Evolutionary conservation across 2,329 filamentous ascomycete species (phyloP), one percentile per base, ranked within the genome.

Genomic region (Penicillium sp.): DNA sequence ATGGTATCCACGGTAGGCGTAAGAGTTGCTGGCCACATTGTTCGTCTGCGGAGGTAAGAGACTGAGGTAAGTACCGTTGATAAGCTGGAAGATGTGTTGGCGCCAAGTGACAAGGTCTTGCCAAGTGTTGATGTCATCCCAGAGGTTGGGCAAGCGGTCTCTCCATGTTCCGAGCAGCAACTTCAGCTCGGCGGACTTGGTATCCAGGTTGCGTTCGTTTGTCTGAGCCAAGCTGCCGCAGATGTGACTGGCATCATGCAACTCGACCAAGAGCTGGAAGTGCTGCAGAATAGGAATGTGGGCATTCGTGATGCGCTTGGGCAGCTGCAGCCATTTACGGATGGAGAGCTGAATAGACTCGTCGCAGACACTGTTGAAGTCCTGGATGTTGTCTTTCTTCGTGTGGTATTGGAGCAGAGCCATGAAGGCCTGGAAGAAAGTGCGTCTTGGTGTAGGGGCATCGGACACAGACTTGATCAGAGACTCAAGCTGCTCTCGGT

Each of bases 41-140:
- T 89, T 88, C 22, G 88, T 87, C 67, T 90, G 88, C 16, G 85
- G 87, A 1, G 92, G 92, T 38, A 97, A 79, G 43, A 99, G 83
- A 50, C 86, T 85, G 10, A 99, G 83, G 69, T 99, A 99, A 0
- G 92, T 96, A 46, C 85, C 86, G 71, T 99, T 99, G 77, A 99
- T 97, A 22, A 99, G 83, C 54, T 92, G 89, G 79, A 99, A 99
- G 57, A 99, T 97, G 74, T 99, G 94, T 71, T 99, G 95, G 63
- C 94, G 87, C 94, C 94, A 99, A 1, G 94, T 99, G n/a, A 99
- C 94, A 39, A 99, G 80, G 70, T 99, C 95, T 73, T 99, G 94
- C 94, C 94, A 99, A 38, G 94, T 91, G 61, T 95, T 96, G 73
- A 99, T 99, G 72, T 99, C 94, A 71, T 99, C 94, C 94, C 94